Percentiles rank a stretch among this genome's conserved stretches.
Conservation (phyloP, 2,329 filamentous ascomycete species). For the Fonsecaea nubica region DNA sequence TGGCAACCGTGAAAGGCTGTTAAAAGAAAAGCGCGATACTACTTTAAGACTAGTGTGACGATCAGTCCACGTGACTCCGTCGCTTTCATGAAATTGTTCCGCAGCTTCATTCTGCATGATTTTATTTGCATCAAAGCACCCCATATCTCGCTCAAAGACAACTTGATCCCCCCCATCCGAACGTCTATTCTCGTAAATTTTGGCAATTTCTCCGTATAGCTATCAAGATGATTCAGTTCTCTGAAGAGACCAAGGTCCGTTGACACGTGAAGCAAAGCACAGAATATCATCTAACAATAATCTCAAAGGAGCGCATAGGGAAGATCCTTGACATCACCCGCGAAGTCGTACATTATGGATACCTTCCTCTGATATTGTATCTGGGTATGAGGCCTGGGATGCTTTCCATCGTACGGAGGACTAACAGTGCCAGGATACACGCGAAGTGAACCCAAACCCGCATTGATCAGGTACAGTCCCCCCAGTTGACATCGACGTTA, state of each 20-base stretch:
- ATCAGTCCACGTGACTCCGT: conserved; percentile 12
- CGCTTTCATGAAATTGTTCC: conserved; percentile 12
- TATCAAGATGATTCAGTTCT: conserved; percentile 63
- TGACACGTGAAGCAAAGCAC: conserved; percentile 3
- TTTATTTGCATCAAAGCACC: neutral
- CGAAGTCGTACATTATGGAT: conserved; percentile 96
- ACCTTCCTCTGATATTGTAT: conserved; percentile 95
- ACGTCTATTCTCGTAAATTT: neutral
- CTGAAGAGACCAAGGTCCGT: conserved; percentile 92
- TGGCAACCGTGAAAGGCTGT: conserved; percentile 8
- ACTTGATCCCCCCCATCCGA: neutral
- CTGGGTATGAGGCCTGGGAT: conserved; percentile 67
- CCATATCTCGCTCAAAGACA: neutral
- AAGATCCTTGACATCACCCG: conserved; percentile 94
- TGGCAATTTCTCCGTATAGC: neutral
- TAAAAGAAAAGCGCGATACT: conserved; percentile 8
- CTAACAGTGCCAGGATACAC: conserved; percentile 73
- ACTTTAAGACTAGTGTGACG: conserved; percentile 11
- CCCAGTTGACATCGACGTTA: neutral
- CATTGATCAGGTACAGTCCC: conserved; percentile 69
- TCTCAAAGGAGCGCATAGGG: conserved; percentile 86
- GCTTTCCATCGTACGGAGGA: neutral
- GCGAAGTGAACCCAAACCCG: conserved; percentile 87
- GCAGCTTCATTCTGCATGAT: conserved; percentile 23
- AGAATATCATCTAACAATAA: conserved; percentile 11